Evolutionary conservation across 306 rosid species (phyloP).

Genomic region (Vicia faba): DNA sequence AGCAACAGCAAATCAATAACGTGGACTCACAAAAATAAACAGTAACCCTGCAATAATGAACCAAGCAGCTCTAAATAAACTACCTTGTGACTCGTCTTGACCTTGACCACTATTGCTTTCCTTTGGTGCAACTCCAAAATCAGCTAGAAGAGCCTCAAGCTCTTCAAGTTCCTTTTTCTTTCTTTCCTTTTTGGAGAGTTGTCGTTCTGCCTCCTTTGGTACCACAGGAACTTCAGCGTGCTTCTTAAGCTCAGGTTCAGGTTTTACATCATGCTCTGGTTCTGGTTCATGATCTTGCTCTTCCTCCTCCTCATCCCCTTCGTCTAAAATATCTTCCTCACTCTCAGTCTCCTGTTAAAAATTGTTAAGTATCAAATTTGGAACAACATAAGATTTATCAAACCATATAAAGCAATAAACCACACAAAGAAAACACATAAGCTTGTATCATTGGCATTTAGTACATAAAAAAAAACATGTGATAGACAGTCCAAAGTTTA

Average conservation of each 20-base stretch:
- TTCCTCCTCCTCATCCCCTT: slow-evolving; percentile 94
- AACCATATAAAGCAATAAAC: slow-evolving; percentile 10
- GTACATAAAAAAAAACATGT: background rate
- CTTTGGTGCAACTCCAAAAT: slow-evolving; percentile 70
- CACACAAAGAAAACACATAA: background rate
- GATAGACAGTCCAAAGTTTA: slow-evolving; percentile 5
- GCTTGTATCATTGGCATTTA: background rate
- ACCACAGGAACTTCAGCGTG: slow-evolving; percentile 51
- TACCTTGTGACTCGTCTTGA: slow-evolving; percentile 78
- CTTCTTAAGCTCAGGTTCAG: slow-evolving; percentile 61
- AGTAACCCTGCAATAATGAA: slow-evolving; percentile 9
- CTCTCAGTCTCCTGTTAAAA: slow-evolving; percentile 73
- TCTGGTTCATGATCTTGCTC: slow-evolving; percentile 75
- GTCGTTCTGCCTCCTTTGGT: slow-evolving; percentile 81
- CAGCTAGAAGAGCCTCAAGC: slow-evolving; percentile 94
- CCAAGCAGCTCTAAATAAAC: slow-evolving; percentile 24
- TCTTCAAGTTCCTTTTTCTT: slow-evolving; percentile 97
- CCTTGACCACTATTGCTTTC: slow-evolving; percentile 63
- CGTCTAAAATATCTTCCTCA: slow-evolving; percentile 87
- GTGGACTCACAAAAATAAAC: background rate
- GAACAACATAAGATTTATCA: slow-evolving; percentile 12
- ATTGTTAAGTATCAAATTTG: slow-evolving; percentile 17
- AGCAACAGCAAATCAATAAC: slow-evolving; percentile 20
- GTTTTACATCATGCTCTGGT: slow-evolving; percentile 50
- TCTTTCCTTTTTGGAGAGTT: slow-evolving; percentile 86